Evolutionary conservation across 2,329 filamentous ascomycete genomes (phyloP), one percentile per base, ranked within the genome.

Genomic region (Penicillium sp.): DNA sequence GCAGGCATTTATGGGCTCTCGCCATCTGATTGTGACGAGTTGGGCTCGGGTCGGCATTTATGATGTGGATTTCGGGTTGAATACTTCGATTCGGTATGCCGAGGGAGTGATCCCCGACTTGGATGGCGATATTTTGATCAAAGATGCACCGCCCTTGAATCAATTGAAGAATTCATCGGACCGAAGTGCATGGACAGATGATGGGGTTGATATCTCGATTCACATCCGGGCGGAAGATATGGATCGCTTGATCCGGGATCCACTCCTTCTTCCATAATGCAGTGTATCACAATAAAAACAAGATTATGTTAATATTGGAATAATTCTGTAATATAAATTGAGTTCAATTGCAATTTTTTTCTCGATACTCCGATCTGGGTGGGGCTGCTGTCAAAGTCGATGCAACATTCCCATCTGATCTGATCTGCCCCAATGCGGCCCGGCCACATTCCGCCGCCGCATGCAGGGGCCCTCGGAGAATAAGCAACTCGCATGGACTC

Each of bases 171-270:
- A 18, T 13, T 20, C 9, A 29, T 49, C 42, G 6, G 48, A 36
- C 7, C 20, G 15, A 4, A 43, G 26, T 18, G 23, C 21, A 13
- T 64, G 61, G 61, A 64, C 52, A 8, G 51, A 52, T 2, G 17
- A 57, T 33, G 61, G 61, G 3, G 60, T 64, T 36, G 61, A 64
- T 55, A 37, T 62, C 3, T 55, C 55, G 6, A 30, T 62, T 17
- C 51, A 59, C 33, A 37, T 62, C 21, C 56, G 52, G 17, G 37
- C 44, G 3, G 51, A 60, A 40, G 61, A 62, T 46, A 61, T 62
- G 61, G 49, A 58, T 13, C 56, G 61, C 26, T 51, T 63, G 41
- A 49, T 59, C 7, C 33, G 44, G 23, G 59, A 62, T 56, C 58
- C 58, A 12, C 21, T 55, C 37, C 52, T 63, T 29, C 39, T 56